phyloP scores from a whole-genome alignment of 2,329 filamentous ascomycete genomes.

The Thermothelomyces thermophilus region DNA sequence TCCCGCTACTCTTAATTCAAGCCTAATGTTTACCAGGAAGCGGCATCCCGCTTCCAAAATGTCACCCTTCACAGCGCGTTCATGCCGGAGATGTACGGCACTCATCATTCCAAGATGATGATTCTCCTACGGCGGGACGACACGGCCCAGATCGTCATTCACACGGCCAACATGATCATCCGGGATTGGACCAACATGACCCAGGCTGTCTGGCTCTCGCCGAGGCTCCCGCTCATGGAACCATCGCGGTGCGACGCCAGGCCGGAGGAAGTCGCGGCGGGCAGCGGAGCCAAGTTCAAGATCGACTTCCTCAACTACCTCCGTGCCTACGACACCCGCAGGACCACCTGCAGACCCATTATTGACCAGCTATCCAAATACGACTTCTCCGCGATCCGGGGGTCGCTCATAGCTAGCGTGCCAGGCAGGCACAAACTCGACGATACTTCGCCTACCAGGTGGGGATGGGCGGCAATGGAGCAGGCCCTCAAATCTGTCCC shows the following conservation, averaged over 20 bases:
- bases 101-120: constrained; percentile 83
- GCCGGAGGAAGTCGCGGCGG: constrained; percentile 33
- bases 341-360: constrained; percentile 48
- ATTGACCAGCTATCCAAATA: constrained; percentile 51
- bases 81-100: constrained; percentile 80
- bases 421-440: constrained; percentile 58
- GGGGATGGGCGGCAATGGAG: constrained; percentile 68
- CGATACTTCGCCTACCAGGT: constrained; percentile 48
- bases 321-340: constrained; percentile 54
- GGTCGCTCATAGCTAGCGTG: constrained; percentile 69
- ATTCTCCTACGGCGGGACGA: constrained; percentile 73
- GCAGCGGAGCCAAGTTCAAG: constrained; percentile 68
- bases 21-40: constrained; percentile 41
- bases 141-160: constrained; percentile 70
- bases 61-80: constrained; percentile 66
- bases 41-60: constrained; percentile 57
- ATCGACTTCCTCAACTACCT: constrained; percentile 68
- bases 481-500: constrained; percentile 52
- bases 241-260: constrained; percentile 6
- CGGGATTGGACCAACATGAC: constrained; percentile 86
- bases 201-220: constrained; percentile 75
- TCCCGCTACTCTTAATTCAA: background rate
- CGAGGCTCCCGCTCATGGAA: constrained; percentile 52
- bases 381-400: constrained; percentile 65
- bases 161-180: constrained; percentile 87